Conservation (phyloP, 805 yeast genomes). For the Alloascoidea africana region DNA sequence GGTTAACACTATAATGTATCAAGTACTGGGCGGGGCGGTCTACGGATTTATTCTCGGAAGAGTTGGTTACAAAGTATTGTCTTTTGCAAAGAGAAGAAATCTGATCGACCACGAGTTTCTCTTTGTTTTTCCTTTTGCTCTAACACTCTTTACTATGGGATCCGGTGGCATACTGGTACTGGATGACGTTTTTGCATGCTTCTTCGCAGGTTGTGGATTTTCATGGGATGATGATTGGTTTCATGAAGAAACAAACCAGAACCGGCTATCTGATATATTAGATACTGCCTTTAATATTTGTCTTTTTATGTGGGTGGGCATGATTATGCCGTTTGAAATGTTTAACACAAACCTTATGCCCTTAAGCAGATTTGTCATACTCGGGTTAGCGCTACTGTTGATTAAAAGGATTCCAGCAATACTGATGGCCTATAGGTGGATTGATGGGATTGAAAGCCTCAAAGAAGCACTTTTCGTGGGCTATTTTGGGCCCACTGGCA, state of each 20-base stretch:
- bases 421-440: constrained; percentile 33
- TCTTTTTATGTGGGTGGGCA: constrained; percentile 55
- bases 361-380: constrained; percentile 19
- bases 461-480: constrained; percentile 60
- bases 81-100: constrained; percentile 32
- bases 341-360: constrained; percentile 20
- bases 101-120: constrained; percentile 50
- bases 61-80: constrained; percentile 32
- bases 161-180: constrained; percentile 52
- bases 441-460: constrained; percentile 49
- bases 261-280: constrained; percentile 49
- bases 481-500: constrained; percentile 69
- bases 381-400: constrained; percentile 16
- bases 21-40: constrained; percentile 36
- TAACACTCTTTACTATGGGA: constrained; percentile 42
- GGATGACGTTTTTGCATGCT: constrained; percentile 58
- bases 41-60: constrained; percentile 40
- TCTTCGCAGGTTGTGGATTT: constrained; percentile 59
- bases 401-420: constrained; percentile 20
- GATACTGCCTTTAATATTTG: constrained; percentile 52
- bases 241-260: constrained; percentile 41
- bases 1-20: constrained; percentile 41
- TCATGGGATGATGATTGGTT: constrained; percentile 57
- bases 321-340: constrained; percentile 53
- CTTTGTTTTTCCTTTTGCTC: constrained; percentile 34